Conservation (phyloP, 352 stramenopile species). For the Pythium vanterpoolii region DNA sequence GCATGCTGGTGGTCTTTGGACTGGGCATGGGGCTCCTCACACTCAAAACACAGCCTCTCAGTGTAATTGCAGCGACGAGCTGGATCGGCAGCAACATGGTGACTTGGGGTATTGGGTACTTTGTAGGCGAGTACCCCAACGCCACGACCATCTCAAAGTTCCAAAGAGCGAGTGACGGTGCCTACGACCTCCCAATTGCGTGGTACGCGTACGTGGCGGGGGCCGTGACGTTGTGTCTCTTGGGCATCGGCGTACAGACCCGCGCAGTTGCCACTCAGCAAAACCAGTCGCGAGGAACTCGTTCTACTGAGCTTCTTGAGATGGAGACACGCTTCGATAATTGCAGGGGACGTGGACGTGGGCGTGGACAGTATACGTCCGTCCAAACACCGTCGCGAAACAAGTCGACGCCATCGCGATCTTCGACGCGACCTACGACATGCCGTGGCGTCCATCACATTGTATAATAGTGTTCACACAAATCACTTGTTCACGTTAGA, state of each 20-base stretch:
- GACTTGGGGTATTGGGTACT: constrained; percentile 63
- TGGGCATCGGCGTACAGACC: constrained; percentile 37
- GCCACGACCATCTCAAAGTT: constrained; percentile 51
- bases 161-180: constrained; percentile 28
- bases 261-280: no score
- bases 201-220: constrained; percentile 78
- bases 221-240: constrained; percentile 48
- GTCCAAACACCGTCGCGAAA: not conserved
- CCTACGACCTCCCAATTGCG: constrained; percentile 59
- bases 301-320: no score
- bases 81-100: constrained; percentile 53
- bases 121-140: constrained; percentile 64
- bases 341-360: not conserved
- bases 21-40: constrained; percentile 40
- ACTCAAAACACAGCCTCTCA: constrained; percentile 52
- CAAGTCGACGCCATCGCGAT: not conserved
- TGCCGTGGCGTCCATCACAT: not conserved
- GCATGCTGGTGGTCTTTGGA: constrained; percentile 38
- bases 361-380: not conserved
- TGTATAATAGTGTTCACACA: not conserved
- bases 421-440: not conserved
- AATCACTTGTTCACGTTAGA: no score
- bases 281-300: no score
- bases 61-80: constrained; percentile 52
- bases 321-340: no score